Evolutionary conservation across 306 rosid species (phyloP).

Genomic region (Elaeagnus macrophylla): DNA sequence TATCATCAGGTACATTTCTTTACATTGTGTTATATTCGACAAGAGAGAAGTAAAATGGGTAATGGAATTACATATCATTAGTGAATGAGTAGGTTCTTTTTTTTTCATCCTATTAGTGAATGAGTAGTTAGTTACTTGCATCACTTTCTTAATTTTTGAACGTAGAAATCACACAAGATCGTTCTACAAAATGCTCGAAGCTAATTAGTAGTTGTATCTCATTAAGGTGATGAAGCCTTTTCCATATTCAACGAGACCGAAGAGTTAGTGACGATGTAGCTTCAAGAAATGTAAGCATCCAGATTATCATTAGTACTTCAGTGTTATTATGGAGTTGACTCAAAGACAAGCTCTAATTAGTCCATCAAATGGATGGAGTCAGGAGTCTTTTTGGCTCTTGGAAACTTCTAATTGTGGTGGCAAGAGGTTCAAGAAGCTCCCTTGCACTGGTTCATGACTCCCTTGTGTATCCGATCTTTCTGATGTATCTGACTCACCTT

Average conservation of each 20-base stretch:
- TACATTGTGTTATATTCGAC: conserved; percentile 24
- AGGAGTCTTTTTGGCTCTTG: conserved; percentile 26
- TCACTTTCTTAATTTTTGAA: background rate
- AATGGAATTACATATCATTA: conserved; percentile 19
- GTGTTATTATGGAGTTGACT: conserved; percentile 9
- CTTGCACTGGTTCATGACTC: conserved; percentile 32
- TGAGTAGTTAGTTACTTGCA: too few species aligned
- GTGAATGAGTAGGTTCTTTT: conserved; percentile 16
- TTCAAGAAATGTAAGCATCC: conserved; percentile 24
- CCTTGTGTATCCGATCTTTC: conserved; percentile 42
- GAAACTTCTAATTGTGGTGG: conserved; percentile 51
- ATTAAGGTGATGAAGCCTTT: conserved; percentile 17
- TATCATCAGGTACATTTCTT: conserved; percentile 22
- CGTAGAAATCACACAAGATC: conserved; percentile 14
- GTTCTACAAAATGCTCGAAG: conserved; percentile 15
- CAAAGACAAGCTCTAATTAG: conserved; percentile 17
- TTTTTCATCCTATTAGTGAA: background rate
- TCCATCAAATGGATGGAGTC: conserved; percentile 24
- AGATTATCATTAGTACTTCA: conserved; percentile 12
- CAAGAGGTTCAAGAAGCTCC: conserved; percentile 71
- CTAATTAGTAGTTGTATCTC: conserved; percentile 23
- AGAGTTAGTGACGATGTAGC: conserved; percentile 15
- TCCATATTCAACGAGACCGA: conserved; percentile 8
- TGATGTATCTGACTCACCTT: conserved; percentile 40
- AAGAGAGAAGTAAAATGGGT: conserved; percentile 1